Evolutionary conservation across 768 basidiomycete species (phyloP).

Genomic region (Gloeostereum incarnatum): DNA sequence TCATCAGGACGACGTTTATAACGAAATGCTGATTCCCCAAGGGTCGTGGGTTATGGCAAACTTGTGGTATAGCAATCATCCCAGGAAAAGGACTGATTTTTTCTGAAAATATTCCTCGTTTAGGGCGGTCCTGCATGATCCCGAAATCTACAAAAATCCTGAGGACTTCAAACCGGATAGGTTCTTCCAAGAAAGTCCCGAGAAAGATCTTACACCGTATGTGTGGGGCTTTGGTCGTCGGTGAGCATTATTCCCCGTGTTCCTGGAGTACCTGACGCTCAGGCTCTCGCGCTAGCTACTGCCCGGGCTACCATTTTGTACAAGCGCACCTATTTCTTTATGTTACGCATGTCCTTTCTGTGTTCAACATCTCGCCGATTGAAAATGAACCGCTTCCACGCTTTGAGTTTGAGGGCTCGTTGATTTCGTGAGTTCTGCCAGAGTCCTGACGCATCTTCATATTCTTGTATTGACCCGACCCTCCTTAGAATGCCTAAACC

Average conservation of each 20-base stretch:
- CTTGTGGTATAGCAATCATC: not conserved
- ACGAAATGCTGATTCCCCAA: constrained; percentile 4
- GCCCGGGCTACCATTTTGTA: not conserved
- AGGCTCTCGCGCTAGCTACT: not conserved
- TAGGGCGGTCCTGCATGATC: constrained; percentile 1
- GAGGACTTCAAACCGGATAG: not conserved
- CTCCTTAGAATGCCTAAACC: not conserved
- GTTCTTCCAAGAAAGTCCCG: not conserved
- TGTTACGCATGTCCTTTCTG: not conserved
- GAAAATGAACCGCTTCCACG: not conserved
- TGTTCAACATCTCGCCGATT: not conserved
- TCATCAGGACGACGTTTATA: constrained; percentile 4
- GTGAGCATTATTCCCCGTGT: not conserved
- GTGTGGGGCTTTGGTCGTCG: not conserved
- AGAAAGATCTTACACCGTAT: not conserved
- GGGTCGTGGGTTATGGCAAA: constrained; percentile 3
- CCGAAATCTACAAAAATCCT: not conserved
- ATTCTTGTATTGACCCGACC: not conserved
- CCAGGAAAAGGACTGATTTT: not conserved
- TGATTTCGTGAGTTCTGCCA: not conserved
- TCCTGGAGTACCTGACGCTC: not conserved
- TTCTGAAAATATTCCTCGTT: not conserved
- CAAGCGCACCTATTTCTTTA: not conserved
- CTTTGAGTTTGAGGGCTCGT: constrained; percentile 1
- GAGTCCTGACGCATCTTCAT: not conserved